Base-by-base conservation (phyloP, 1,139 yeast genomes). In the Meyerozyma smithsonii region DNA sequence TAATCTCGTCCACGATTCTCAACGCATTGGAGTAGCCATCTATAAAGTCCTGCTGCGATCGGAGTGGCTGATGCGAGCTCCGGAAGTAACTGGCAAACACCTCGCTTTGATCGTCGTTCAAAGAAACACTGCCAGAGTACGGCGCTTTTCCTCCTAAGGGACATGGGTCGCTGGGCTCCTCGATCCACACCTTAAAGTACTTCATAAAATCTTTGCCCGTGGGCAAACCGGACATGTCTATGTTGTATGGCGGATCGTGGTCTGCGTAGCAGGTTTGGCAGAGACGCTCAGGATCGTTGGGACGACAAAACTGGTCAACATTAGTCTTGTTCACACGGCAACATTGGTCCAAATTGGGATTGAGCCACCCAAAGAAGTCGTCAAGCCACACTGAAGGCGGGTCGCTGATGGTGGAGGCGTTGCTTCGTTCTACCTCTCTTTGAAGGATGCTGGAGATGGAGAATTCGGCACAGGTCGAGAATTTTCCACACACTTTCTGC, bases 111-210 rank as follows among this genome's bases (percentile, higher is more conserved):
- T 68, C 62, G 39, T 68, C 65, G 18, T 54, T 41, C 37, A 66
- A 66, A 1, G 72, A 59, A 14, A 92, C 68, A 0, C 94, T 72
- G 5, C 68, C 62, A 0, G 85, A 74, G 54, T 90, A 92, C 0
- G 97, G 95, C 0, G 97, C 97, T 54, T 86, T 84, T 1, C 98
- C 98, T 3, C 96, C 97, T 23, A 92, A 67, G 1, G 97, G 97
- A 60, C 98, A 92, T 3, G 94, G 89, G 51, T 87, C 95, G 42
- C 96, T 84, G 2, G 81, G 81, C 35, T 87, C 87, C 34, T 79
- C 71, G 23, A 92, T 86, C 98, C 98, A 92, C 36, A 83, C 78
- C 19, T 77, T 61, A 56, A 88, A 84, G 54, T 71, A 88, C 37
- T 66, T 66, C 80, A 86, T 77, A 52, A 92, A 92, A 33, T 81